Evolutionary conservation across 2,329 filamentous ascomycete genomes (phyloP).

Genomic region (Botryotinia narcissicola): DNA sequence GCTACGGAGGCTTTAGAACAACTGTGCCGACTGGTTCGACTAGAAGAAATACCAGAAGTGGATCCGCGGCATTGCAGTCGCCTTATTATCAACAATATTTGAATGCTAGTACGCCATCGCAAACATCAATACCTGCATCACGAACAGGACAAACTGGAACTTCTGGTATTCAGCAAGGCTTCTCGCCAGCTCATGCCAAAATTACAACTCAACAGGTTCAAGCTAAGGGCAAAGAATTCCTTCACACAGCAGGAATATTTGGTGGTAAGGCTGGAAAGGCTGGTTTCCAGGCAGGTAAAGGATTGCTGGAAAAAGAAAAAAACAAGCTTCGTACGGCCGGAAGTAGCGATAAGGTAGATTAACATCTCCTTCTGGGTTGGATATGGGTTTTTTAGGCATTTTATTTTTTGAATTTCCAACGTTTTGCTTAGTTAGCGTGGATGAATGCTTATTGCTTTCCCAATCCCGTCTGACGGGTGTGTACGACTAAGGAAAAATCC

Average conservation of each 20-base stretch:
- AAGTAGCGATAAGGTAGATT: conserved; percentile 83
- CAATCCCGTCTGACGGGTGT: conserved; percentile 37
- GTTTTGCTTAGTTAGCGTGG: conserved; percentile 34
- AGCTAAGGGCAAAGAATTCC: conserved; percentile 81
- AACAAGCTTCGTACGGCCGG: conserved; percentile 65
- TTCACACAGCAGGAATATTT: conserved; percentile 75
- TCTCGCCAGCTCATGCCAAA: conserved; percentile 31
- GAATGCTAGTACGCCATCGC: conserved; percentile 45
- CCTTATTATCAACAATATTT: conserved; percentile 58
- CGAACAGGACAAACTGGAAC: conserved; percentile 27
- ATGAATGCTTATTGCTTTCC: conserved; percentile 28
- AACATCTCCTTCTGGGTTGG: conserved; percentile 45
- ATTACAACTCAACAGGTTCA: conserved; percentile 41
- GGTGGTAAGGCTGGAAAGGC: conserved; percentile 71
- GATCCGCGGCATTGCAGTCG: conserved; percentile 39
- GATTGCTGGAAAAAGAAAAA: conserved; percentile 85
- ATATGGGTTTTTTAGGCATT: conserved; percentile 34
- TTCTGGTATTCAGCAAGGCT: conserved; percentile 32
- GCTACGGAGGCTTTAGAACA: conserved; percentile 24
- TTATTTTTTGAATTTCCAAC: conserved; percentile 27
- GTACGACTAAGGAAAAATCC: conserved; percentile 39
- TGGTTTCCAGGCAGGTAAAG: conserved; percentile 69
- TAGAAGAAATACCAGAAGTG: conserved; percentile 30
- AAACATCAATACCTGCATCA: conserved; percentile 27
- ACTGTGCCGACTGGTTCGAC: conserved; percentile 24